These are phyloP conservation scores for Vanrija sp. DNA, from an alignment of 1,284 basidiomycete genomes.

Conservation along the genomic window DNA sequence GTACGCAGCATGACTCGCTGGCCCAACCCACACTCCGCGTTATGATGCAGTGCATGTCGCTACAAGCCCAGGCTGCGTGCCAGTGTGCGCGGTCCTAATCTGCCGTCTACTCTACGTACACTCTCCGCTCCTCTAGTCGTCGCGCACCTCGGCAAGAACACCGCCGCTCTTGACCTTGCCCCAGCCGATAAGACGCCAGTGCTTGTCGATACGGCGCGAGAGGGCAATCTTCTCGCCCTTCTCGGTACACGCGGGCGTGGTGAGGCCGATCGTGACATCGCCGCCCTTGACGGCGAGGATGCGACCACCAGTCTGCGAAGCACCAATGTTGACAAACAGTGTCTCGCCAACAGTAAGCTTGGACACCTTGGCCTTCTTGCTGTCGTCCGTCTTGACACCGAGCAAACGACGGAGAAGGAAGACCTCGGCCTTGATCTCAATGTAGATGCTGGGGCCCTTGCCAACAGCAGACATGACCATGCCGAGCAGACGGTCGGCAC, in stretches of 20 bases:
- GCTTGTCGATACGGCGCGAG: constrained; percentile 90
- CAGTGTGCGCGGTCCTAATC: too few species aligned
- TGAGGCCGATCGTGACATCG: constrained; percentile 85
- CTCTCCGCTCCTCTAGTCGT: constrained; percentile 2
- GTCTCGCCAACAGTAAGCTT: constrained; percentile 93
- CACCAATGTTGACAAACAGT: constrained; percentile 89
- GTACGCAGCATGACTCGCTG: too few species aligned
- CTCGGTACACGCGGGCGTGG: constrained; percentile 88
- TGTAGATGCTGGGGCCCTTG: constrained; percentile 88
- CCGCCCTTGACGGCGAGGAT: constrained; percentile 88
- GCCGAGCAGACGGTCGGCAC: constrained; percentile 93
- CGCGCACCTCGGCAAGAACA: constrained; percentile 38
- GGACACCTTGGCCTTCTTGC: constrained; percentile 91
- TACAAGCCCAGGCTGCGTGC: too few species aligned
- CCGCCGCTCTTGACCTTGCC: constrained; percentile 44
- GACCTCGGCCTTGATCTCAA: constrained; percentile 59
- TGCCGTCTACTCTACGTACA: too few species aligned
- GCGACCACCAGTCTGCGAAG: constrained; percentile 87
- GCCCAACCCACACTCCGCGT: too few species aligned
- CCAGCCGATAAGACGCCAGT: constrained; percentile 69
- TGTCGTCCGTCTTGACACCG: constrained; percentile 98
- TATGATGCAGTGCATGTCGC: too few species aligned
- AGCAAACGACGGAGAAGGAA: constrained; percentile 90
- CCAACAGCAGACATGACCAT: constrained; percentile 94
- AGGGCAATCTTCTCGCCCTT: constrained; percentile 93